A percentile compares a stretch with the other conserved stretches of the same genome.
phyloP scores from a whole-genome alignment of 148 eudicot species.

The Persicaria maculosa region DNA sequence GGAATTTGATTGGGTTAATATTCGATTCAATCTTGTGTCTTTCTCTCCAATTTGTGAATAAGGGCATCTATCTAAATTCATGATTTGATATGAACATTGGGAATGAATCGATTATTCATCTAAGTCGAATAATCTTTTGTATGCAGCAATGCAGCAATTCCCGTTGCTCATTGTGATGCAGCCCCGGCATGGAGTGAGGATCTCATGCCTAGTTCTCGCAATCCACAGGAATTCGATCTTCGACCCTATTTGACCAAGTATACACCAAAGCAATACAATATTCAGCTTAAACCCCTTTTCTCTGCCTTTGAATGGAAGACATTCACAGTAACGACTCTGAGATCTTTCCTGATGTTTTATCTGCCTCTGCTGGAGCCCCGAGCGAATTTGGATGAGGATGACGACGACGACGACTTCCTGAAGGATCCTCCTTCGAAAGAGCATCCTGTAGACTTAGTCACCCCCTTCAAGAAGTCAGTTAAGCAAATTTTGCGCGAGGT shows the following conservation, averaged over 20 bases:
- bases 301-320: constrained; percentile 76
- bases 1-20: background rate
- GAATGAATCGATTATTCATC: background rate
- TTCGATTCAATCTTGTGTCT: background rate
- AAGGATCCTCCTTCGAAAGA: constrained; percentile 32
- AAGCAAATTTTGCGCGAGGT: constrained; percentile 84
- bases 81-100: background rate
- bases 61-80: no score
- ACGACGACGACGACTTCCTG: constrained; percentile 62
- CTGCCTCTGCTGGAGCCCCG: constrained; percentile 81
- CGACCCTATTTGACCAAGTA: constrained; percentile 23
- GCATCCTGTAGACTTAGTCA: constrained; percentile 50
- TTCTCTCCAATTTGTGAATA: no score
- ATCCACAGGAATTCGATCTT: constrained; percentile 25
- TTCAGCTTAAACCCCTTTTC: constrained; percentile 61
- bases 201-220: constrained; percentile 30
- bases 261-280: constrained; percentile 48
- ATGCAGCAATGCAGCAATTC: constrained; percentile 45
- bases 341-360: constrained; percentile 74
- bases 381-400: constrained; percentile 44
- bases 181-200: constrained; percentile 50
- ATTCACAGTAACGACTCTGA: constrained; percentile 56
- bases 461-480: constrained; percentile 76
- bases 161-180: constrained; percentile 76
- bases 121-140: background rate